phyloP scores from a whole-genome alignment of 2,329 filamentous ascomycete species.

The Scytalidium lignicola region DNA sequence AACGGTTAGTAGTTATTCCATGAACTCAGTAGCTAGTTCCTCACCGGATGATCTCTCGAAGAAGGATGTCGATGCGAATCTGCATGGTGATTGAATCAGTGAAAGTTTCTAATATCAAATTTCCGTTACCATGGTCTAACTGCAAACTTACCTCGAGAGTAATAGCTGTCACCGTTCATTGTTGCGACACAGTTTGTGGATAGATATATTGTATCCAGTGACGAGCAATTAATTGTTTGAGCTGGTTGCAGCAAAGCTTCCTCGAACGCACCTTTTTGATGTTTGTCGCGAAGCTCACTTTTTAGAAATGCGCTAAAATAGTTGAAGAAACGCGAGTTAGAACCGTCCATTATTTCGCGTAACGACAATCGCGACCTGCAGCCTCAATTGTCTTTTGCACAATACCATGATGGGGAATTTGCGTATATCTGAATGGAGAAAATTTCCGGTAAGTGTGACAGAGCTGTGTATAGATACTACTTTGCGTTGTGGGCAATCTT shows the following conservation, averaged over 20 bases:
- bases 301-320: background rate
- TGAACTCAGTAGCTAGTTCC: slow-evolving; percentile 17
- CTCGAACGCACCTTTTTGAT: background rate
- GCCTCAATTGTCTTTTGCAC: background rate
- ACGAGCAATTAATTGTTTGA: background rate
- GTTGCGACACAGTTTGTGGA: slow-evolving; percentile 23
- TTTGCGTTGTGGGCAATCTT: slow-evolving; percentile 90
- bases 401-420: slow-evolving; percentile 20
- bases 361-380: background rate
- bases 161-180: slow-evolving; percentile 86
- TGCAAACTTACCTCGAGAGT: slow-evolving; percentile 59
- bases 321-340: background rate
- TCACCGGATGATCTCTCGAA: slow-evolving; percentile 48
- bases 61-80: slow-evolving; percentile 42
- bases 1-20: slow-evolving; percentile 18
- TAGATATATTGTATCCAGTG: background rate
- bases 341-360: background rate
- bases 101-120: background rate
- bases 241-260: background rate
- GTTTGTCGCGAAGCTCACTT: background rate
- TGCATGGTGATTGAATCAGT: slow-evolving; percentile 24
- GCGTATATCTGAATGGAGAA: slow-evolving; percentile 74
- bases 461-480: slow-evolving; percentile 95
- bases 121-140: background rate
- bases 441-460: slow-evolving; percentile 72